Percentiles rank a stretch among this genome's conserved stretches.
Evolutionary conservation across 257 asterid genomes (phyloP).

Genomic region (Thymus mandschuricus): DNA sequence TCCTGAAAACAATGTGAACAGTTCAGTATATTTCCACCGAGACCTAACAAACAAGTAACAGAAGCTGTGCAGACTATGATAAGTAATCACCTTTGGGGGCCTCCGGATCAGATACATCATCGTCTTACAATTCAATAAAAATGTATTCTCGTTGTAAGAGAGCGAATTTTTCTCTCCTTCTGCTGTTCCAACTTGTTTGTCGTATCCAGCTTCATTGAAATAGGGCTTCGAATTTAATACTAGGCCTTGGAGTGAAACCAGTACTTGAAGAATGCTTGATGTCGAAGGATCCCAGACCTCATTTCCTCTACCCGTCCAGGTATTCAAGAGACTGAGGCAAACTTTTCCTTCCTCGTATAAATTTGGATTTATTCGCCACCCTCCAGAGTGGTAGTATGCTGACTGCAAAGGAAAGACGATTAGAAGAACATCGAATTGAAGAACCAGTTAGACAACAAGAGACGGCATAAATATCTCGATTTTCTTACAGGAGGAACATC

Average conservation of each 20-base stretch:
- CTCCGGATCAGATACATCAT: slow-evolving; percentile 90
- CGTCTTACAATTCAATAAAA: slow-evolving; percentile 91
- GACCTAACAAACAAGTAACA: slow-evolving; percentile 11
- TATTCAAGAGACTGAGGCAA: slow-evolving; percentile 95
- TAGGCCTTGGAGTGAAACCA: slow-evolving; percentile 97
- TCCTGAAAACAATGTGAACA: slow-evolving; percentile 54
- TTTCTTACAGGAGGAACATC: slow-evolving; percentile 90
- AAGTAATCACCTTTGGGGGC: slow-evolving; percentile 82
- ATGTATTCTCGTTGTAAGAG: slow-evolving; percentile 96
- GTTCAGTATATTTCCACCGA: slow-evolving; percentile 5
- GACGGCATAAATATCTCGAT: neutral
- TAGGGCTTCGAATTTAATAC: slow-evolving; percentile 93
- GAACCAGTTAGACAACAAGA: neutral
- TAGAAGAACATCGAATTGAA: slow-evolving; percentile 17
- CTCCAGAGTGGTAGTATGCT: slow-evolving; percentile 97
- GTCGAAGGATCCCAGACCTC: slow-evolving; percentile 98
- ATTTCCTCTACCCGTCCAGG: slow-evolving; percentile 99
- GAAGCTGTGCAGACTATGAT: slow-evolving; percentile 10
- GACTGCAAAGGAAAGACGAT: slow-evolving; percentile 54
- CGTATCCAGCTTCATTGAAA: slow-evolving; percentile 98
- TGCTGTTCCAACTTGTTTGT: slow-evolving; percentile 97
- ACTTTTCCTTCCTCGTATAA: slow-evolving; percentile 99
- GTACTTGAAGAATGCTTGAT: slow-evolving; percentile 96
- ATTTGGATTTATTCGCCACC: slow-evolving; percentile 99
- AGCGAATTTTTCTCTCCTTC: slow-evolving; percentile 97